These are phyloP conservation scores for Pythium plurisporium DNA, from an alignment of 352 stramenopile genomes.

Conservation along the genomic window DNA sequence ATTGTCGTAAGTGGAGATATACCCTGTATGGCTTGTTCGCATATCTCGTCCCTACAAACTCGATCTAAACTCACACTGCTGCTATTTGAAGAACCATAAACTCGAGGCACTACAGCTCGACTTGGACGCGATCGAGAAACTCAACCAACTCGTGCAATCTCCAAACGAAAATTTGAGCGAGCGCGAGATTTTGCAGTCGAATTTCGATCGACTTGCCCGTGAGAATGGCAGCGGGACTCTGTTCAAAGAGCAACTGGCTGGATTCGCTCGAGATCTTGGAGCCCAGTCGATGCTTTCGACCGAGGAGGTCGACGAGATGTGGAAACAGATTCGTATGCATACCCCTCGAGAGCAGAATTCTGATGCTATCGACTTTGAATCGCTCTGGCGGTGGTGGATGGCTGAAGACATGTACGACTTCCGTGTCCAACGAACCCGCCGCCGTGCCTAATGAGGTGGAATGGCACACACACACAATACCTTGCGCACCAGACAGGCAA, in stretches of 20 bases:
- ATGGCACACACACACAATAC: no score
- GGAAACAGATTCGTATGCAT: constrained; percentile 16
- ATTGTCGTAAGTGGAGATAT: constrained; percentile 34
- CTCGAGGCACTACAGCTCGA: constrained; percentile 36
- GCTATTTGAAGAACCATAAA: constrained; percentile 30
- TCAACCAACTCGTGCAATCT: constrained; percentile 23
- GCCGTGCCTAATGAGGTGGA: not conserved
- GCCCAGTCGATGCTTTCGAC: constrained; percentile 24
- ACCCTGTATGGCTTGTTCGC: no score
- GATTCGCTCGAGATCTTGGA: constrained; percentile 30
- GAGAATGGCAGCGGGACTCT: constrained; percentile 13
- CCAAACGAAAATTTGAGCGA: constrained; percentile 18
- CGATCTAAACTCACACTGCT: no score
- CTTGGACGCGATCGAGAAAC: constrained; percentile 20
- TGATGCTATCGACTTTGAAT: constrained; percentile 27
- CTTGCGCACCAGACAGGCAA: not conserved
- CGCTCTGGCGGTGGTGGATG: constrained; percentile 59
- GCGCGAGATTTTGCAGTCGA: constrained; percentile 31
- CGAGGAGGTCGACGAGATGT: constrained; percentile 52
- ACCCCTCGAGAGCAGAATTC: not conserved
- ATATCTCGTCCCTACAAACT: no score
- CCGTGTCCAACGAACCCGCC: not conserved
- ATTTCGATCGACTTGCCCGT: constrained; percentile 28
- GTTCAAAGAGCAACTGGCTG: constrained; percentile 29
- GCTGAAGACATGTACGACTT: constrained; percentile 33